Percentiles rank a stretch among this genome's conserved stretches.
phyloP scores from a whole-genome alignment of 306 rosid genomes.

The Dalbergia cultrata region DNA sequence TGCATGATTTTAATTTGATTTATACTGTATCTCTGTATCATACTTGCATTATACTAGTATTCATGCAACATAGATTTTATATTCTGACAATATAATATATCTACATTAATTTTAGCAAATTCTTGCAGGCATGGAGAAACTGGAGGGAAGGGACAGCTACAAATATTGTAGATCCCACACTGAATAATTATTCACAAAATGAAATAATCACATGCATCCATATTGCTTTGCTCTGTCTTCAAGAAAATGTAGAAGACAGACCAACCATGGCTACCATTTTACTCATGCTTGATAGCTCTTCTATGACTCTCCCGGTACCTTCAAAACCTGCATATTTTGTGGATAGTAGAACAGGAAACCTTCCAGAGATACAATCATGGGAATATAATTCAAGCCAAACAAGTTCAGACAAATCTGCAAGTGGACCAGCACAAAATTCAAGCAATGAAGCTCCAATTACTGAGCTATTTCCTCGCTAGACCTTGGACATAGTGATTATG shows the following conservation, averaged over 20 bases:
- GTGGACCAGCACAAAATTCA: background rate
- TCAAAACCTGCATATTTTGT: too few relatives aligned
- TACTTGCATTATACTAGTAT: too few relatives aligned
- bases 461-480: too few relatives aligned
- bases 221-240: too few relatives aligned
- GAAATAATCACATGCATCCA: slow-evolving; percentile 13
- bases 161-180: slow-evolving; percentile 10
- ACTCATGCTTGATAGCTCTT: slow-evolving; percentile 25
- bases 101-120: too few relatives aligned
- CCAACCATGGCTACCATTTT: slow-evolving; percentile 19
- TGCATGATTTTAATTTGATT: too few relatives aligned
- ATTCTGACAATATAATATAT: too few relatives aligned
- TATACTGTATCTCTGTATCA: too few relatives aligned
- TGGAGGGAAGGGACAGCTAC: slow-evolving; percentile 3
- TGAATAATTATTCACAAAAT: background rate
- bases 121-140: too few relatives aligned
- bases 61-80: too few relatives aligned
- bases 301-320: slow-evolving; percentile 4
- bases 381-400: slow-evolving; percentile 4
- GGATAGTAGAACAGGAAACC: background rate
- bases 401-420: background rate
- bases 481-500: background rate
- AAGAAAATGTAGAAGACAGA: too few relatives aligned
- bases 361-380: background rate
- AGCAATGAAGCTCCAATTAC: background rate